phyloP scores from a whole-genome alignment of 139 green algal species.

The Chlamydomonas sp. region DNA sequence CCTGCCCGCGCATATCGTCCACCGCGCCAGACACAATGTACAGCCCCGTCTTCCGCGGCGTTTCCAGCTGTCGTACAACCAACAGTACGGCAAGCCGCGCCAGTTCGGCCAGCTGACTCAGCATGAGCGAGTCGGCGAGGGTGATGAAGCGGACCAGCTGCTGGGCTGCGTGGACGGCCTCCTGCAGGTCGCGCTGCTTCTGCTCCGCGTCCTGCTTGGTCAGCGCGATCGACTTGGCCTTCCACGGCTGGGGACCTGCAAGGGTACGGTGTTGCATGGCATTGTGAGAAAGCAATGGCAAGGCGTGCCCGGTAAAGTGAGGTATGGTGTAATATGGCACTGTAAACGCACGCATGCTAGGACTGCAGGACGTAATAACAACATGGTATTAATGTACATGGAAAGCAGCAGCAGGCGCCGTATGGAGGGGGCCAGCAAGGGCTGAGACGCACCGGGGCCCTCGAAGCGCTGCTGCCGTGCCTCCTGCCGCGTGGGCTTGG shows the following conservation, averaged over 20 bases:
- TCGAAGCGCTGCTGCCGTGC: slow-evolving; percentile 44
- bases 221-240: slow-evolving; percentile 25
- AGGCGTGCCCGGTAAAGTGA: too few relatives aligned
- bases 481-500: slow-evolving; percentile 33
- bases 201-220: slow-evolving; percentile 3
- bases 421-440: too few relatives aligned
- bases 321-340: too few relatives aligned
- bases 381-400: background rate
- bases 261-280: background rate
- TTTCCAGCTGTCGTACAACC: slow-evolving; percentile 27
- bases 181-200: slow-evolving; percentile 3
- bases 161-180: slow-evolving; percentile 24
- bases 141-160: slow-evolving; percentile 42
- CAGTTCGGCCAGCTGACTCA: slow-evolving; percentile 44
- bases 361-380: too few relatives aligned
- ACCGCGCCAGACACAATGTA: slow-evolving; percentile 21
- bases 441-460: background rate
- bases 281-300: background rate
- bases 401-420: too few relatives aligned
- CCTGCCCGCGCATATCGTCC: slow-evolving; percentile 1
- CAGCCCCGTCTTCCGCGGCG: slow-evolving; percentile 32
- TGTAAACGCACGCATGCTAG: too few relatives aligned
- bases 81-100: slow-evolving; percentile 41
- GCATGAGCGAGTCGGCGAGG: slow-evolving; percentile 45
- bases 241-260: slow-evolving; percentile 37